Evolutionary conservation across 306 rosid species (phyloP), one percentile per base, ranked within the genome.

Genomic region (Prinsepia uniflora): DNA sequence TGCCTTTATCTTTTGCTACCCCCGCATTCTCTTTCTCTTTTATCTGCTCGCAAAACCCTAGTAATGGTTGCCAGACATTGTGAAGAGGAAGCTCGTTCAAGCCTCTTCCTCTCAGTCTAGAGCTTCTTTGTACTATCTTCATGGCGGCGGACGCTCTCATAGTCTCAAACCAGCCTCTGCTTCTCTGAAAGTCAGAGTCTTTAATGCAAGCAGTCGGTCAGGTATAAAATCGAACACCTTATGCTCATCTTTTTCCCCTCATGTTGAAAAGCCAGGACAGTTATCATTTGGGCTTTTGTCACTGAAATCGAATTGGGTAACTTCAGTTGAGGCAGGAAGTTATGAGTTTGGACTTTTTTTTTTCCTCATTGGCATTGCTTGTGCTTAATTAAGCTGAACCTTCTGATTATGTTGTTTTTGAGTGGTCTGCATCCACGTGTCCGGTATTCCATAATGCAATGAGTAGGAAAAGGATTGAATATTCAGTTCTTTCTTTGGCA

Each of bases 201-300:
- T 76, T 65, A 66, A 9, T 24, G 47, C 79, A 17, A 79, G 67
- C 6, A 59, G 79, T 71, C 57, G 52, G 65, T 79, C 76, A 66
- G 82, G 89, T 85, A 82, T 15, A 53, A 34, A 58, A 46, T 65
- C 77, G 30, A 12, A 53, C 52, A 42, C 59, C 71, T 43, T 47
- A 39, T 0, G 34, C 24, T 36, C 20, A 5, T 7, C 34, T 66
- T 67, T 1, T 17, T 42, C 15, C 52, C 41, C 6, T 12, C 24
- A 13, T 54, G 4, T 19, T 19, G 5, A 44, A 43, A 30, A 24
- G 17, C 53, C 2, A 4, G 68, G 30, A 12, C 22, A 19, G 17
- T 4, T 11, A n/a, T 63, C 50, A 18, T 63, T 13, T 8, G 41
- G 19, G 14, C 7, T 59, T 67, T 58, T 30, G 5, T 30, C 17